Evolutionary conservation across 371 early-diverging fungal species (phyloP).

Genomic region (Catenaria anguillulae): DNA sequence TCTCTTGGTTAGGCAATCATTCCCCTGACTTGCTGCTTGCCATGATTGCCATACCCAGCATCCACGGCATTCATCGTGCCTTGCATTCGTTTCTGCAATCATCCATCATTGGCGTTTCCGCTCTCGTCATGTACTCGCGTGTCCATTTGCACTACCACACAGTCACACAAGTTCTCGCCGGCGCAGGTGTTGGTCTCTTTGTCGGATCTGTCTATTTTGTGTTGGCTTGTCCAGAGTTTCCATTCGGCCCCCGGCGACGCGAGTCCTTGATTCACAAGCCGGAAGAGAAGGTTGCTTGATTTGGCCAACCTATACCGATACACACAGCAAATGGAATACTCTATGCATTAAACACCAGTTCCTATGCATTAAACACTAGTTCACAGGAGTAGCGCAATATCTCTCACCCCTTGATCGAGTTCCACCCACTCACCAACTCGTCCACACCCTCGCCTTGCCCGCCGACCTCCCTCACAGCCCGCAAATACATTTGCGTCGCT

Average conservation of each 20-base stretch:
- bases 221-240: constrained; percentile 10
- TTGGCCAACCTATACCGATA: too few relatives aligned
- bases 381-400: too few relatives aligned
- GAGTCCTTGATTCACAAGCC: too few relatives aligned
- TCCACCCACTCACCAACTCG: not conserved
- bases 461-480: not conserved
- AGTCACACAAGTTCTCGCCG: constrained; percentile 52
- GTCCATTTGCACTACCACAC: constrained; percentile 69
- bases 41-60: too few relatives aligned
- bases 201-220: constrained; percentile 49
- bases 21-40: too few relatives aligned
- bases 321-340: too few relatives aligned
- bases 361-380: too few relatives aligned
- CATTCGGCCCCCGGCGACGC: not conserved
- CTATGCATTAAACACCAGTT: too few relatives aligned
- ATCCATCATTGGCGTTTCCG: constrained; percentile 10
- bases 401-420: not conserved
- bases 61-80: not conserved
- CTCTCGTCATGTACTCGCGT: constrained; percentile 26
- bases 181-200: constrained; percentile 37
- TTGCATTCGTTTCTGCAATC: constrained; percentile 8
- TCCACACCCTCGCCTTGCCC: not conserved
- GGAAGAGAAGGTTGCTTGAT: too few relatives aligned
- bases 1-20: too few relatives aligned
- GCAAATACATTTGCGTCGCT: not conserved